phyloP scores from a whole-genome alignment of 192 early-diverging fungal genomes.

The Mycoemilia scoparia region DNA sequence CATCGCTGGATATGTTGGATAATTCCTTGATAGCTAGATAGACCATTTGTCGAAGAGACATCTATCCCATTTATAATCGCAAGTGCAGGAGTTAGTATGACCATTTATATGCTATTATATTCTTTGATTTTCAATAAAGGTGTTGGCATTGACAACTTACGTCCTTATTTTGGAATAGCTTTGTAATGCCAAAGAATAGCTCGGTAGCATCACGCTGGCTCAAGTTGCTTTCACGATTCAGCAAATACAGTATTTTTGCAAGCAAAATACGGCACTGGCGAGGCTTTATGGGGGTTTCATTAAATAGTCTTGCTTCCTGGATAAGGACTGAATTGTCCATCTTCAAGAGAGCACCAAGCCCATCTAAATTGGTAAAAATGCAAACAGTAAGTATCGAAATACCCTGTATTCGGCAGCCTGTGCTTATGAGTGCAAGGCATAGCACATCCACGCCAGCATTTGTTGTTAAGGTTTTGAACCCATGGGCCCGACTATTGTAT shows the following conservation, averaged over 20 bases:
- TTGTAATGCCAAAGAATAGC: slow-evolving; percentile 92
- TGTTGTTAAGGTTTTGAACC: background rate
- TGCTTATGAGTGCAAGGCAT: no score
- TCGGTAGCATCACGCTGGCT: slow-evolving; percentile 92
- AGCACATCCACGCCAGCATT: background rate
- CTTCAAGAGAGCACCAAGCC: slow-evolving; percentile 63
- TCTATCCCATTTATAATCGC: slow-evolving; percentile 43
- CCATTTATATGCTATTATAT: no score
- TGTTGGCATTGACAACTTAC: no score
- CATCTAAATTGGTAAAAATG: slow-evolving; percentile 28
- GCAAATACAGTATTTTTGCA: slow-evolving; percentile 85
- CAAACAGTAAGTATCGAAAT: background rate
- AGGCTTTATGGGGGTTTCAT: slow-evolving; percentile 87
- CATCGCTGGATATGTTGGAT: slow-evolving; percentile 79
- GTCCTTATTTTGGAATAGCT: slow-evolving; percentile 92
- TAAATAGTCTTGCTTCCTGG: slow-evolving; percentile 93
- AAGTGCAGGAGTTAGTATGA: slow-evolving; percentile 1
- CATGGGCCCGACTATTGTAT: background rate
- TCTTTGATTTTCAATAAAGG: no score
- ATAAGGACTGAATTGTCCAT: slow-evolving; percentile 85
- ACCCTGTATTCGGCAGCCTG: no score
- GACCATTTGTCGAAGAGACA: slow-evolving; percentile 88
- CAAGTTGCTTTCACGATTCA: slow-evolving; percentile 78
- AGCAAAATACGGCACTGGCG: slow-evolving; percentile 82
- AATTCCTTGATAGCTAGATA: slow-evolving; percentile 96